These are phyloP conservation scores for Cytospora schulzeri DNA, from an alignment of 2,329 filamentous ascomycete genomes.

Conservation along the genomic window DNA sequence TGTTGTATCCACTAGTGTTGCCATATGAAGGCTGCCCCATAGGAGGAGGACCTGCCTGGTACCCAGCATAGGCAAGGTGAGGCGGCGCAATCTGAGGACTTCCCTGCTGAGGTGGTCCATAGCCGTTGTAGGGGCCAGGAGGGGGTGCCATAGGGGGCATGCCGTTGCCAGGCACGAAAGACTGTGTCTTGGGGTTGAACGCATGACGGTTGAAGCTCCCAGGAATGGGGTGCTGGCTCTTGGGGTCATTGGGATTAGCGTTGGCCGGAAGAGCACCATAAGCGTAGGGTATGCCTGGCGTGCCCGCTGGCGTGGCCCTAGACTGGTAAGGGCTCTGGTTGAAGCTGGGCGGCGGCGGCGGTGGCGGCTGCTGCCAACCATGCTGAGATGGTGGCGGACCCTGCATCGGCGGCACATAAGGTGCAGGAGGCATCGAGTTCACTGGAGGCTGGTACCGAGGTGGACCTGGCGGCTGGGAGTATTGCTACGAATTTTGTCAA, in stretches of 20 bases:
- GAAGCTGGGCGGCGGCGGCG: constrained; percentile 32
- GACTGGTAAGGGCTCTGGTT: constrained; percentile 36
- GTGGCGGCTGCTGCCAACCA: constrained; percentile 37
- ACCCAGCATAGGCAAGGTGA: constrained; percentile 52
- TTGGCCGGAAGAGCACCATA: constrained; percentile 78
- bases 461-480: constrained; percentile 38
- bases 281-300: constrained; percentile 61
- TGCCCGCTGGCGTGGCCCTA: constrained; percentile 30
- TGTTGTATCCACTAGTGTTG: constrained; percentile 50
- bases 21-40: constrained; percentile 46
- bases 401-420: constrained; percentile 41
- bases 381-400: constrained; percentile 37
- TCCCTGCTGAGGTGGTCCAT: constrained; percentile 53
- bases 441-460: constrained; percentile 42
- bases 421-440: constrained; percentile 35
- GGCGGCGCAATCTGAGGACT: constrained; percentile 57
- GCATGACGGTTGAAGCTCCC: constrained; percentile 76
- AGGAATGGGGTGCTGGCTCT: constrained; percentile 79
- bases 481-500: constrained; percentile 34
- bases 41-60: constrained; percentile 44
- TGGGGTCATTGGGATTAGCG: constrained; percentile 69
- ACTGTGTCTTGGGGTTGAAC: constrained; percentile 93
- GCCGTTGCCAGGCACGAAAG: constrained; percentile 73
- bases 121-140: constrained; percentile 51
- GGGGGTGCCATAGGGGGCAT: constrained; percentile 52